Evolutionary conservation across 169 alveolate genomes (phyloP).

Genomic region (Neospora caninum): DNA sequence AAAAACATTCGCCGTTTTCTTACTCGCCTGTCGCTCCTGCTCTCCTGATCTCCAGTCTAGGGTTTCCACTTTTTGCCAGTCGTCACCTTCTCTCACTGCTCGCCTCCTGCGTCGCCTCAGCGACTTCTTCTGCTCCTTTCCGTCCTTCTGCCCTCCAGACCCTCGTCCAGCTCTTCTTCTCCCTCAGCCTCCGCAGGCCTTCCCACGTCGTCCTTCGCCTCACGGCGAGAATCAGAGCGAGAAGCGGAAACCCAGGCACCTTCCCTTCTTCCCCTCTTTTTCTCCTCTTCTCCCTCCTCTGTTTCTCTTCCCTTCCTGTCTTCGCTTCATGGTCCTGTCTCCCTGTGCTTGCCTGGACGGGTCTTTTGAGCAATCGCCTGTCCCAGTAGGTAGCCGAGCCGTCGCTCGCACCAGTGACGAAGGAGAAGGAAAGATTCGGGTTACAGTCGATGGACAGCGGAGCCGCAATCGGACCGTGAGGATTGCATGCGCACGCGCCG

Average conservation of each 20-base stretch:
- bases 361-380: background rate
- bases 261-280: background rate
- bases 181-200: no score
- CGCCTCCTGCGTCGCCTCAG: no score
- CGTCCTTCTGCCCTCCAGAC: no score
- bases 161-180: no score
- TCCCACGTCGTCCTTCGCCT: no score
- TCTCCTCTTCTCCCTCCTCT: background rate
- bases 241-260: background rate
- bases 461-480: constrained; percentile 46
- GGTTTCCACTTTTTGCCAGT: no score
- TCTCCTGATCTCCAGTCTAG: no score
- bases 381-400: constrained; percentile 50
- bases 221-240: background rate
- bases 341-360: background rate
- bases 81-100: no score
- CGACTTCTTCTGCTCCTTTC: no score
- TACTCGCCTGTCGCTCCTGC: background rate
- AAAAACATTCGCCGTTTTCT: background rate
- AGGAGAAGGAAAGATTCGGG: background rate
- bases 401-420: constrained; percentile 42
- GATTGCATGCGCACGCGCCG: background rate
- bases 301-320: background rate
- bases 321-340: background rate
- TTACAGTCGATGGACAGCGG: constrained; percentile 27